phyloP scores from a whole-genome alignment of 2,329 filamentous ascomycete genomes.

The Coniella lustricola region DNA sequence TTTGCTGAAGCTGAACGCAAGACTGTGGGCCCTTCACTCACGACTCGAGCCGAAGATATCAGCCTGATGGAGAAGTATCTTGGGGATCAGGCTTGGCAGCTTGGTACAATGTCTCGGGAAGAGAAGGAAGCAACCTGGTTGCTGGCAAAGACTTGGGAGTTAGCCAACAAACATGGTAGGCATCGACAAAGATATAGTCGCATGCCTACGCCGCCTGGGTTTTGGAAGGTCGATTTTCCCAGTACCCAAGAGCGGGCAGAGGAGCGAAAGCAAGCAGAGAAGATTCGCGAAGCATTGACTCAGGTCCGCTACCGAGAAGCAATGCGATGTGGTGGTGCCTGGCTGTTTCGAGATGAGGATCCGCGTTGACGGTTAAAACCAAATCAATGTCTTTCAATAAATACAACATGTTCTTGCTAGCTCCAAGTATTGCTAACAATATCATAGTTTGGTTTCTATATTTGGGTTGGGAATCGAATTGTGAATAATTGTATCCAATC shows the following conservation, averaged over 20 bases:
- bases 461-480: too few relatives aligned
- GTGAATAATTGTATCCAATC: too few relatives aligned
- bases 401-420: too few relatives aligned
- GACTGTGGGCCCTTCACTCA: conserved; percentile 28
- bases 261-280: conserved; percentile 59
- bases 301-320: conserved; percentile 75
- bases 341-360: conserved; percentile 76
- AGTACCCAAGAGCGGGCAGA: conserved; percentile 70
- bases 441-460: too few relatives aligned
- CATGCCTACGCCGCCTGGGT: conserved; percentile 71
- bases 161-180: conserved; percentile 69
- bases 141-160: conserved; percentile 65
- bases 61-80: conserved; percentile 49
- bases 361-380: conserved; percentile 5
- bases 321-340: conserved; percentile 66
- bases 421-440: too few relatives aligned
- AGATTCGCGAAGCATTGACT: conserved; percentile 56
- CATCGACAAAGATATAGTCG: conserved; percentile 71
- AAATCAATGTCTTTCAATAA: too few relatives aligned
- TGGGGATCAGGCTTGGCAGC: conserved; percentile 51
- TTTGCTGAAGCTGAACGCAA: conserved; percentile 49
- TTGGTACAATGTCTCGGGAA: conserved; percentile 49
- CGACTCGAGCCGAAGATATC: conserved; percentile 34
- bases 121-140: conserved; percentile 62
- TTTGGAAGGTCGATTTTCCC: conserved; percentile 87